Base-by-base conservation (phyloP, 2,329 filamentous ascomycete genomes). In the Aspergillus sp. region DNA sequence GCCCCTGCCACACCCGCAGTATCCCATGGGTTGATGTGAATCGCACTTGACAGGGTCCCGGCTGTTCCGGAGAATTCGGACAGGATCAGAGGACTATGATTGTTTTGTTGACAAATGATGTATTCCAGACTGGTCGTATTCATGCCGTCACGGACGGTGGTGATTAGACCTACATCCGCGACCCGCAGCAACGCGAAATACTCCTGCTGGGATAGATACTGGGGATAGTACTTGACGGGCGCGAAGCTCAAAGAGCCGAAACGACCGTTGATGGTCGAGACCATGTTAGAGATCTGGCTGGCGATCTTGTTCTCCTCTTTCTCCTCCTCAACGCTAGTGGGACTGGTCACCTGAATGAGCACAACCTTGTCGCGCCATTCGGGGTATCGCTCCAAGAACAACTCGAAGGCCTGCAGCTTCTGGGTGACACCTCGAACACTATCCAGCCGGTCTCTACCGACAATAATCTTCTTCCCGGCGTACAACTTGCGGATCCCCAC, bases 1-100 rank as follows among this genome's bases (percentile, higher is more conserved):
- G 92, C 87, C 55, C 89, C 85, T 4, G 93, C 93, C 14, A 96
- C 93, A 39, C 90, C 91, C 26, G 84, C 87, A 56, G 94, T 83
- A 73, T 97, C 92, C 92, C 93, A 98, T 1, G 94, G 94, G 77
- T 98, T 98, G 81, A 98, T 96, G 76, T 96, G 92, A 62, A 96
- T 92, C 32, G 94, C 94, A 70, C 90, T 90, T 62, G 86, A 85
- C 42, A 98, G 83, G 57, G 89, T 95, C 56, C 91, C 91, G 32
- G 94, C 92, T 0, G 94, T 97, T 59, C 94, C 94, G 63, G 93
- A 97, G 76, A 98, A 98, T 75, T 98, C 94, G 14, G 95, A 98
- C 24, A 98, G 85, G 65, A 98, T 97, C 51, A 98, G 81, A 1
- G 93, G 94, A 0, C 93, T 91, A 67, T 93, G 87, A 58, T 88